phyloP scores from a whole-genome alignment of 2,329 filamentous ascomycete species.

The Beauveria pseudobassiana region DNA sequence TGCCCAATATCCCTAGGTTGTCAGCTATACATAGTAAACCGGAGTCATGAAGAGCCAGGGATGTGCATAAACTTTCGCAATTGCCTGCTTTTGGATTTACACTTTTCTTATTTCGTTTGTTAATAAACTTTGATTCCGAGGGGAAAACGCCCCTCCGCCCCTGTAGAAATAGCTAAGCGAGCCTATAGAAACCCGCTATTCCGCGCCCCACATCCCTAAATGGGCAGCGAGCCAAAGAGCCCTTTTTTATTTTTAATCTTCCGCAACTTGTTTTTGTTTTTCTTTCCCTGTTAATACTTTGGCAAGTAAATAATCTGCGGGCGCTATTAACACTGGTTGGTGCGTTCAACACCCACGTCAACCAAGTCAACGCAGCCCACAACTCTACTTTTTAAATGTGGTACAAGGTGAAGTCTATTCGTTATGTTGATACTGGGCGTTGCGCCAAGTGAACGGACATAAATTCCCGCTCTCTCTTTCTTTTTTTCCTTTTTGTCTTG shows the following conservation, averaged over 20 bases:
- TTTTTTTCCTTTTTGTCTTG: too few relatives aligned
- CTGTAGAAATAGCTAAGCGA: neutral
- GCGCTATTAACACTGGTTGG: neutral
- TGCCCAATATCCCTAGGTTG: too few relatives aligned
- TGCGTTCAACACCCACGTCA: neutral
- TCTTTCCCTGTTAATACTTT: neutral
- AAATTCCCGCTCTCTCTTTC: too few relatives aligned
- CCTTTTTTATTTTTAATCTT: neutral
- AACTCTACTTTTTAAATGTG: too few relatives aligned
- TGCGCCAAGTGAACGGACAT: too few relatives aligned
- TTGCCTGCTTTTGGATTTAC: neutral
- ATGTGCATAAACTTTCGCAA: neutral
- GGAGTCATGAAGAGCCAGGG: neutral
- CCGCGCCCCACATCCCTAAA: constrained; percentile 6
- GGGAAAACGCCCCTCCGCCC: neutral
- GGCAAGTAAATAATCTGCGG: neutral
- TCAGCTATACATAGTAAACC: neutral
- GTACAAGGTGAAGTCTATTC: too few relatives aligned
- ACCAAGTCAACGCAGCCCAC: too few relatives aligned
- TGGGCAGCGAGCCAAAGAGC: neutral
- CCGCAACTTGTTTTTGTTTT: neutral
- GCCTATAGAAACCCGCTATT: constrained; percentile 1
- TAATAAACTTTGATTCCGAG: neutral
- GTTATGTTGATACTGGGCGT: too few relatives aligned
- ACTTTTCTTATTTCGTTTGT: neutral